Base-by-base conservation (phyloP, 768 basidiomycete species). In the Chlorophyllum brunneum region DNA sequence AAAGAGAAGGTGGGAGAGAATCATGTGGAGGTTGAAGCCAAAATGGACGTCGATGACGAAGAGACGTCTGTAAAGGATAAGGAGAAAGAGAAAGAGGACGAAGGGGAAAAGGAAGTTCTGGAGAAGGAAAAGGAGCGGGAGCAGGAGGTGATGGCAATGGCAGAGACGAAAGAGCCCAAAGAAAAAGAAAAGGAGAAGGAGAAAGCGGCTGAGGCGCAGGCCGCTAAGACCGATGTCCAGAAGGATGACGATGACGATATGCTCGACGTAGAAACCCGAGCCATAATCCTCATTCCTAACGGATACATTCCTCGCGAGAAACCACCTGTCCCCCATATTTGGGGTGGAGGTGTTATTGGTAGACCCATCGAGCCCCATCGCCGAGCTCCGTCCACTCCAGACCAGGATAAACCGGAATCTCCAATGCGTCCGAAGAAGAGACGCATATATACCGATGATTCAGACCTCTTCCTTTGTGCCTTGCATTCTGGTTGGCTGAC, bases 361-460 rank as follows among this genome's bases (percentile, higher is more conserved):
- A 78, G 57, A 3, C 60, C 59, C 7, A 37, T 30, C 23, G 34
- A 50, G 7, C 51, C 51, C 37, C 51, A 53, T 39, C 51, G 54
- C 20, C 41, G 34, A 5, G 34, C 48, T 23, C 48, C 39, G 8
- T n/a, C 40, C 8, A 26, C 48, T 44, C 27, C 54, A 3, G 31
- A 44, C 22, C 10, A 48, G 23, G 54, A 50, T n/a, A 50, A 50
- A 39, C 10, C 36, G 18, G 48, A 50, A 16, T 23, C 45, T 20
- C 47, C 36, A 18, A 36, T 22, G 15, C 51, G 51, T 22, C 51
- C 51, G 29, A 70, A 81, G n/a, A 70, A 83, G 41, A 74, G 51
- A 23, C 58, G 58, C n/a, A 54, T 88, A 30, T 89, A 89, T 67
- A 89, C 87, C 0, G 86, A 89, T 65, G 87, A 89, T 65, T 87